A percentile compares a stretch with the other conserved stretches of the same genome.
Evolutionary conservation across 2,329 filamentous ascomycete genomes (phyloP).

Genomic region (Cladophialophora bantiana): DNA sequence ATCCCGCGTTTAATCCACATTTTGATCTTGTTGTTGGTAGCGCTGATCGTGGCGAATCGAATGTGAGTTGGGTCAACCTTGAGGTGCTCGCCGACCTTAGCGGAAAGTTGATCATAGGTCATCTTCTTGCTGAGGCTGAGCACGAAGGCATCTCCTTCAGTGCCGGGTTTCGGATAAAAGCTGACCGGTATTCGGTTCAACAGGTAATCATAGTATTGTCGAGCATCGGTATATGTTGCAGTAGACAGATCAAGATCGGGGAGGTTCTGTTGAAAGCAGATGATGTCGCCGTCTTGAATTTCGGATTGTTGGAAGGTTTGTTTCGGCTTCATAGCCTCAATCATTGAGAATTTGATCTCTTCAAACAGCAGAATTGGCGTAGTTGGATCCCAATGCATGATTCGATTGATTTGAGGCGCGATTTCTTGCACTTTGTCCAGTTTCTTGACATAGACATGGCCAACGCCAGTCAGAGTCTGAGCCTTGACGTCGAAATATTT

Average conservation of each 20-base stretch:
- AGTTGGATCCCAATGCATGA: slow-evolving; percentile 86
- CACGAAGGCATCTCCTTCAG: slow-evolving; percentile 71
- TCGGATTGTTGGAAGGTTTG: slow-evolving; percentile 88
- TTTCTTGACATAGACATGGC: slow-evolving; percentile 85
- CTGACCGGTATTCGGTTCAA: slow-evolving; percentile 80
- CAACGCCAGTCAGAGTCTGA: slow-evolving; percentile 77
- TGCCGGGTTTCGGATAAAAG: slow-evolving; percentile 69
- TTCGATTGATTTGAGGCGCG: slow-evolving; percentile 75
- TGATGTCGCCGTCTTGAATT: slow-evolving; percentile 94
- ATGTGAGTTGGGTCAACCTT: slow-evolving; percentile 83
- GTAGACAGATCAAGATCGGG: slow-evolving; percentile 51
- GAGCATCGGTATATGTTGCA: slow-evolving; percentile 70
- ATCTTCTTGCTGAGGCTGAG: slow-evolving; percentile 86
- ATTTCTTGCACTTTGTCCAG: slow-evolving; percentile 89
- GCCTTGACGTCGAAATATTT: slow-evolving; percentile 85
- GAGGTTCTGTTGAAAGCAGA: slow-evolving; percentile 81
- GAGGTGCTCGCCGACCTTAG: slow-evolving; percentile 80
- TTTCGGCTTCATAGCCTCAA: slow-evolving; percentile 91
- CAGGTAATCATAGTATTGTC: slow-evolving; percentile 91
- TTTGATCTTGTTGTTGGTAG: slow-evolving; percentile 78
- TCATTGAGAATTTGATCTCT: slow-evolving; percentile 98
- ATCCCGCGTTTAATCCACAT: slow-evolving; percentile 74
- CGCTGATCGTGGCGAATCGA: slow-evolving; percentile 87
- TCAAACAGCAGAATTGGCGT: slow-evolving; percentile 79
- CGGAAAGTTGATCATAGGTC: slow-evolving; percentile 83